Evolutionary conservation across 768 basidiomycete genomes (phyloP).

Genomic region (Mycena kentingensis): DNA sequence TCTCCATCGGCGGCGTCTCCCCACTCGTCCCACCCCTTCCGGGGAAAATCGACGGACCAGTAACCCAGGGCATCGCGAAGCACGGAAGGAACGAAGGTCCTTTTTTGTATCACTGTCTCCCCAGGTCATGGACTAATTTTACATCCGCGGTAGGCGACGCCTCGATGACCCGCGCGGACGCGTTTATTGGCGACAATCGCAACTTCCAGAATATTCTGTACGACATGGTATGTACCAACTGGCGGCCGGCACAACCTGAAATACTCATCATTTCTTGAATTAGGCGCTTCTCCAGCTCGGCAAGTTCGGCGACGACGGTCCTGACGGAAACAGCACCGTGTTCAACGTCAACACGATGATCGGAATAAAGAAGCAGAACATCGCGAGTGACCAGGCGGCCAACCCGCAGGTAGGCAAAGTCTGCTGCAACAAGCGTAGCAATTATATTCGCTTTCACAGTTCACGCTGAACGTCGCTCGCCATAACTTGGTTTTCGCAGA

Average conservation of each 20-base stretch:
- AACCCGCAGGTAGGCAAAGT: conserved; percentile 10
- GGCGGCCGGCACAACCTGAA: background rate
- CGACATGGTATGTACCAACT: conserved; percentile 4
- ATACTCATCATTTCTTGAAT: background rate
- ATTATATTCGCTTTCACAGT: background rate
- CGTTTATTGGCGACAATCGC: conserved; percentile 22
- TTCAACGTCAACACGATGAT: conserved; percentile 18
- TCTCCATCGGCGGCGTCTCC: conserved; percentile 20
- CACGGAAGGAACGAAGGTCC: conserved; percentile 21
- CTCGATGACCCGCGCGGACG: no score
- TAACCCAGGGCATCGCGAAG: conserved; percentile 19
- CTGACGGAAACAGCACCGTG: conserved; percentile 14
- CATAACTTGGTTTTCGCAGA: conserved; percentile 11
- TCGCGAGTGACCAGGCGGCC: conserved; percentile 17
- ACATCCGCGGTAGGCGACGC: conserved; percentile 19
- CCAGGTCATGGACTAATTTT: conserved; percentile 7
- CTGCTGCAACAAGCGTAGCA: background rate
- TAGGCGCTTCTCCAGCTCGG: conserved; percentile 19
- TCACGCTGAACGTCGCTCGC: conserved; percentile 11
- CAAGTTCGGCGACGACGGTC: conserved; percentile 14
- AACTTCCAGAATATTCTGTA: conserved; percentile 22
- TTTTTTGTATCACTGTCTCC: background rate
- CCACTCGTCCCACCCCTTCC: conserved; percentile 14
- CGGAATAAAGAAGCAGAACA: conserved; percentile 18
- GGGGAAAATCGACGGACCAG: conserved; percentile 18